phyloP scores from a whole-genome alignment of 352 stramenopile species.

The Phytopythium mirpurense region DNA sequence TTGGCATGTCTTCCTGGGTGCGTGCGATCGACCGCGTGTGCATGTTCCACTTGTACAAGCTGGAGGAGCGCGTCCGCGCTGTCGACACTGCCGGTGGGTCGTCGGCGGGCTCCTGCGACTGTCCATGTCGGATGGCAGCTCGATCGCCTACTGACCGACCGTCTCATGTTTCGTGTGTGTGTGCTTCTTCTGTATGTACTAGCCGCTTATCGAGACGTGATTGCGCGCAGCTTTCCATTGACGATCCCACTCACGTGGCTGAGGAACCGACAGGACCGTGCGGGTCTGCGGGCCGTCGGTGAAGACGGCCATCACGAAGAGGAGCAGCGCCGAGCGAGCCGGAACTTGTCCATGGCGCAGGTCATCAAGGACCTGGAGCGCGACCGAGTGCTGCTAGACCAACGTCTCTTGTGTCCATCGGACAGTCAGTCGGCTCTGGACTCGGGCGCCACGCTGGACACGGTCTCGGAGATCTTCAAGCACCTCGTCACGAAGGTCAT shows the following conservation, averaged over 20 bases:
- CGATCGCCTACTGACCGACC: too few species aligned
- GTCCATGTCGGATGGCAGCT: too few species aligned
- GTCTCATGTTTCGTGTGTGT: too few species aligned
- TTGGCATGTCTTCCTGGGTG: conserved; percentile 22
- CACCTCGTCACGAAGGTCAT: conserved; percentile 48
- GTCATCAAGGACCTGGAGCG: conserved; percentile 76
- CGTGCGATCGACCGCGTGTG: conserved; percentile 32
- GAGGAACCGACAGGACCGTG: conserved; percentile 46
- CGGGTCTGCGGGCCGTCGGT: conserved; percentile 12
- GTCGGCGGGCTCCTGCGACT: neutral
- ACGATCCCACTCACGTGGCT: conserved; percentile 56
- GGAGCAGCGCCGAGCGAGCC: conserved; percentile 41
- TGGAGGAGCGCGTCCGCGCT: conserved; percentile 33
- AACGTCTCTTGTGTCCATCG: conserved; percentile 29
- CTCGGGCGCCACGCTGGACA: conserved; percentile 20
- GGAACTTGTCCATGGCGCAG: conserved; percentile 70
- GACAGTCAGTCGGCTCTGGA: neutral
- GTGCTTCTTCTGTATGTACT: neutral
- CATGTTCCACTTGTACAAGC: conserved; percentile 39
- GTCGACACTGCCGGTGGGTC: conserved; percentile 16
- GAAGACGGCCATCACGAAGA: conserved; percentile 19
- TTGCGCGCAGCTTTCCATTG: conserved; percentile 41
- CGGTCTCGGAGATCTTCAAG: conserved; percentile 50
- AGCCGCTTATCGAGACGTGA: conserved; percentile 36
- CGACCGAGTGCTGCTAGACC: conserved; percentile 58